Base-by-base conservation (phyloP, 345 rosid species). In the Eucalyptus polybractea region DNA sequence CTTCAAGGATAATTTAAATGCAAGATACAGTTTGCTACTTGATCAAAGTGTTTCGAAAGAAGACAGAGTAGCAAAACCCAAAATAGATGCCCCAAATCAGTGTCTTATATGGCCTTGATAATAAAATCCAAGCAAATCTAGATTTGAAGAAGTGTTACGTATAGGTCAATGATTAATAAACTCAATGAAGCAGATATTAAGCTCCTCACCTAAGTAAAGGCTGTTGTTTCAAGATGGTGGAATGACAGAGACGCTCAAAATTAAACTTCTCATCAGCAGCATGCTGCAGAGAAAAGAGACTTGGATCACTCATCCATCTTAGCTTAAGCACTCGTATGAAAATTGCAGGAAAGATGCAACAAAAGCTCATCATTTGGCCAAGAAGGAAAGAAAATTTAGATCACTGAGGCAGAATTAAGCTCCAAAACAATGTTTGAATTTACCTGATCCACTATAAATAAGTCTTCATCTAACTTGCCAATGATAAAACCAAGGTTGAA, bases 191-290 rank as follows among this genome's bases (percentile, higher is more conserved):
- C 27, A 21, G 47, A 21, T 76, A 17, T 54, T 67, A 88, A 90
- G 90, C 88, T 91, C 91, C 96, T 95, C 89, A 97, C 99, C 95
- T 94, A 88, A 97, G 96, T 92, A 97, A 93, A 67, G 99, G 99
- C 89, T 98, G 99, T 90, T 96, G 99, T 91, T 95, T 98, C 92
- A 98, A 91, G 92, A 96, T 93, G 56, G 99, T 98, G 89, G 99
- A 95, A 90, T 93, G 93, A 44, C 98, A 96, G 76, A 98, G 91
- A 89, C 89, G 92, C 95, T 98, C 99, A 91, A 95, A 98, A 93
- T 98, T 98, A 92, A 94, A 97, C 90, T 98, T 98, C 96, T 98
- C 99, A 92, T 98, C 99, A 27, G 99, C 99, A 89, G 99, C 99
- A 94, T 98, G 99, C 99, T 98, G 95, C 83, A 87, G 89, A 92